phyloP scores from a whole-genome alignment of 1,284 basidiomycete species.

The Baeospora myosura region DNA sequence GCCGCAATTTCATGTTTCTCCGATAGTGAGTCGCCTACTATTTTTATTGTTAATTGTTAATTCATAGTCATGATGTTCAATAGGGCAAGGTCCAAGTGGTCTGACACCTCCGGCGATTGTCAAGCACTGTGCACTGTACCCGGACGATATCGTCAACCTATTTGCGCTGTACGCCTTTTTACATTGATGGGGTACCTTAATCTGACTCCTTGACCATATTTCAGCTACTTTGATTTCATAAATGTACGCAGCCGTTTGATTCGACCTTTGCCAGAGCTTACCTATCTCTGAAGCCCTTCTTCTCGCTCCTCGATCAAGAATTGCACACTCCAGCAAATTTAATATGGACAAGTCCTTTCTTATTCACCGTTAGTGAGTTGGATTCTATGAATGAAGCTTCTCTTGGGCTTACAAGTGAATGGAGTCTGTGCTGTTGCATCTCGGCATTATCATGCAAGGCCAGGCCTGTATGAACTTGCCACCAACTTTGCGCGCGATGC shows the following conservation, averaged over 20 bases:
- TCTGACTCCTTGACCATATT: too few relatives aligned
- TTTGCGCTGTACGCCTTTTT: conserved; percentile 43
- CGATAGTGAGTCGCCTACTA: conserved; percentile 17
- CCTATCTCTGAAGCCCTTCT: conserved; percentile 36
- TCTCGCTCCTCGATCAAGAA: conserved; percentile 46
- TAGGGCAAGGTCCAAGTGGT: conserved; percentile 14
- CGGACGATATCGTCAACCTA: conserved; percentile 51
- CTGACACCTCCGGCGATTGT: conserved; percentile 32
- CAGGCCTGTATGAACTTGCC: conserved; percentile 38
- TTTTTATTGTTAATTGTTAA: not conserved
- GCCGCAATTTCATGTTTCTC: conserved; percentile 23
- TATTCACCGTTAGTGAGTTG: conserved; percentile 54
- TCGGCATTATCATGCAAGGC: conserved; percentile 35
- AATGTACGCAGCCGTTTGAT: conserved; percentile 38
- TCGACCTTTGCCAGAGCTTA: not conserved
- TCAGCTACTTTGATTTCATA: conserved; percentile 46
- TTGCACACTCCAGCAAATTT: conserved; percentile 46
- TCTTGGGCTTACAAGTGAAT: not conserved
- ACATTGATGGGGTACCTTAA: not conserved
- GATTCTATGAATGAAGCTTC: not conserved
- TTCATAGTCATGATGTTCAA: not conserved
- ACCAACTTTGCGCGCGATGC: conserved; percentile 47
- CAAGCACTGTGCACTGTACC: conserved; percentile 37
- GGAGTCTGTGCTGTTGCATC: conserved; percentile 40
- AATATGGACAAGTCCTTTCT: conserved; percentile 43